Conservation (phyloP, 2,329 filamentous ascomycete genomes). For the Penicillium psychrosexuale region DNA sequence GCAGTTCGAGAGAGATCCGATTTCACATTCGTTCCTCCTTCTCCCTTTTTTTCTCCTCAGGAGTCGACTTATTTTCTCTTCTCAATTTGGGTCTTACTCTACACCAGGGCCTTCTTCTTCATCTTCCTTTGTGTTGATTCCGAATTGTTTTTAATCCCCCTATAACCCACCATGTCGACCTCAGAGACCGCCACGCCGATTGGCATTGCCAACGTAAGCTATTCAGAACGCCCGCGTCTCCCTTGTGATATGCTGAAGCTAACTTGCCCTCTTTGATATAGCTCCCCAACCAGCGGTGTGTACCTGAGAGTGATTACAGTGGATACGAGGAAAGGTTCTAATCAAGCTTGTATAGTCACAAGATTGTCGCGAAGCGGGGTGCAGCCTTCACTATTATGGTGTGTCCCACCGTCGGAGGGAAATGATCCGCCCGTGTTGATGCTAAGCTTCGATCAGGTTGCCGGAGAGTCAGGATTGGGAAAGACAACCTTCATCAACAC, state of each 20-base stretch:
- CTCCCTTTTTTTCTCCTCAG: constrained; percentile 18
- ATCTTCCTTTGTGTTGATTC: constrained; percentile 18
- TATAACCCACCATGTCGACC: constrained; percentile 51
- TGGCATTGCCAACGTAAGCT: constrained; percentile 70
- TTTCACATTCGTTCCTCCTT: constrained; percentile 11
- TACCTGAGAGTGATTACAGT: constrained; percentile 41
- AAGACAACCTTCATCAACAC: constrained; percentile 99
- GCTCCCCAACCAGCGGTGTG: constrained; percentile 67
- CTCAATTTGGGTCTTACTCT: constrained; percentile 11
- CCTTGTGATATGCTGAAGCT: constrained; percentile 6
- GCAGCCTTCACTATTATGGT: constrained; percentile 99
- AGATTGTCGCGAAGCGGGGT: constrained; percentile 77
- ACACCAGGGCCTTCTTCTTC: constrained; percentile 13
- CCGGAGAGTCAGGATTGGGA: constrained; percentile 95
- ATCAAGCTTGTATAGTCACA: constrained; percentile 53
- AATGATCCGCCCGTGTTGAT: not conserved
- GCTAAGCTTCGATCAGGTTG: constrained; percentile 62
- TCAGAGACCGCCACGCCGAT: constrained; percentile 63
- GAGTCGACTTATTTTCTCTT: constrained; percentile 9
- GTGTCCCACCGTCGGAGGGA: constrained; percentile 31
- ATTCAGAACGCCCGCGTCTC: not conserved
- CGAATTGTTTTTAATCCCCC: constrained; percentile 19
- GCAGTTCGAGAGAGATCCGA: constrained; percentile 13
- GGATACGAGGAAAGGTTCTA: constrained; percentile 18
- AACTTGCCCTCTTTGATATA: constrained; percentile 31